phyloP scores from a whole-genome alignment of 108 stramenopile genomes.

The Thalassiosira profunda region DNA sequence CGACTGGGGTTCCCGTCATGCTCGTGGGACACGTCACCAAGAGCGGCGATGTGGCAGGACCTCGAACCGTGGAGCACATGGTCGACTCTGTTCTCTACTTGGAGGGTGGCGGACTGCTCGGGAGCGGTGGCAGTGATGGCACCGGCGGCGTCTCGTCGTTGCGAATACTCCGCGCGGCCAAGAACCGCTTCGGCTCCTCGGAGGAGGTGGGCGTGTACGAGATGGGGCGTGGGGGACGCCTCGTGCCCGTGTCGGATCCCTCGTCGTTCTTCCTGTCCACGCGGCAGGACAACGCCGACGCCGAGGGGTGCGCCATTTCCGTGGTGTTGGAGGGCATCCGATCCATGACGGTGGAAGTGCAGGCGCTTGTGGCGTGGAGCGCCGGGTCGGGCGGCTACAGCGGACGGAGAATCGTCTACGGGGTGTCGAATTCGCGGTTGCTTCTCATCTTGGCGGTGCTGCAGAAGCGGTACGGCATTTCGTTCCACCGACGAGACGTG shows the following conservation, averaged over 20 bases:
- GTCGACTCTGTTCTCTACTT: slow-evolving; percentile 95
- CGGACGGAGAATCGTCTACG: slow-evolving; percentile 77
- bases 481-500: slow-evolving; percentile 72
- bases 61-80: slow-evolving; percentile 97
- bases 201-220: slow-evolving; percentile 93
- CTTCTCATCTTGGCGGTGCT: slow-evolving; percentile 90
- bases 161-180: slow-evolving; percentile 79
- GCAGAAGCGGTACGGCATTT: slow-evolving; percentile 88
- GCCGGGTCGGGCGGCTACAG: slow-evolving; percentile 39
- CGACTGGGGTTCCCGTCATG: slow-evolving; percentile 87
- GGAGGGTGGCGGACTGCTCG: slow-evolving; percentile 66
- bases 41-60: slow-evolving; percentile 93
- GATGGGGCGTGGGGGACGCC: slow-evolving; percentile 73
- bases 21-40: slow-evolving; percentile 97
- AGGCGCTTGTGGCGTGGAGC: slow-evolving; percentile 56
- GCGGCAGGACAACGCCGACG: slow-evolving; percentile 60
- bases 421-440: slow-evolving; percentile 78
- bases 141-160: slow-evolving; percentile 48
- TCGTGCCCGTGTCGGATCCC: slow-evolving; percentile 86
- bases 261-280: slow-evolving; percentile 75
- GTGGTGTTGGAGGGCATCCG: slow-evolving; percentile 91
- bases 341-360: slow-evolving; percentile 84
- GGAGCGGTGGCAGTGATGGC: slow-evolving; percentile 30
- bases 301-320: slow-evolving; percentile 90
- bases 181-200: slow-evolving; percentile 93